Evolutionary conservation across 257 asterid species (phyloP).

Genomic region (Solanum lignicaule): DNA sequence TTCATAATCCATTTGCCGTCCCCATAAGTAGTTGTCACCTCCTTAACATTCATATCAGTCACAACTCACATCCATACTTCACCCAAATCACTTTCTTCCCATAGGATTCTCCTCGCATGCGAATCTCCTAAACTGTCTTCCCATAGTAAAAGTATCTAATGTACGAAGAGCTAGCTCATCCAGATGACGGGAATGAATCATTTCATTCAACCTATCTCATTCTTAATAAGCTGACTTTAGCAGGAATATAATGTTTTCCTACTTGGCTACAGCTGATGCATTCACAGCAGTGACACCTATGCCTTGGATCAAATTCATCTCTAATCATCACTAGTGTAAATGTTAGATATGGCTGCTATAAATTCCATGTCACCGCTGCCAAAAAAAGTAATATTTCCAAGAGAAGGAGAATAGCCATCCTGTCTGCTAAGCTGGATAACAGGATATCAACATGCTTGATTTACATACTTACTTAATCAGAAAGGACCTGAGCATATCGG

Average conservation of each 20-base stretch:
- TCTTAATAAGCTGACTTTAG: not conserved
- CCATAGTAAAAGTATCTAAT: not conserved
- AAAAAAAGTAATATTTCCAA: not conserved
- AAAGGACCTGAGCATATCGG: not conserved
- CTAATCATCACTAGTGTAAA: not conserved
- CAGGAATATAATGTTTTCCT: not conserved
- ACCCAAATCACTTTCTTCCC: not conserved
- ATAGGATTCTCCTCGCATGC: not conserved
- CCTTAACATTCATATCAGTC: not conserved
- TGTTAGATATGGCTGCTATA: not conserved
- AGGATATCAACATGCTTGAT: not conserved
- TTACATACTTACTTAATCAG: not conserved
- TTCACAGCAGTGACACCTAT: not conserved
- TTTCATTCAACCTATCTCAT: not conserved
- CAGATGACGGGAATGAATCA: not conserved
- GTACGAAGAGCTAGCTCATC: not conserved
- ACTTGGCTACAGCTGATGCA: not conserved
- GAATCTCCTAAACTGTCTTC: not conserved
- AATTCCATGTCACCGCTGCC: not conserved
- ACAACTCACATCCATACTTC: not conserved
- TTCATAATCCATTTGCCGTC: not conserved
- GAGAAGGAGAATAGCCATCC: not conserved
- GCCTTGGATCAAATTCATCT: not conserved
- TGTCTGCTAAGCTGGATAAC: not conserved
- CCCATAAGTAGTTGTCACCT: not conserved